Percentiles rank a stretch among this genome's conserved stretches.
Conservation (phyloP, 75 land plant genomes). For the Adiantum capillusveneris region DNA sequence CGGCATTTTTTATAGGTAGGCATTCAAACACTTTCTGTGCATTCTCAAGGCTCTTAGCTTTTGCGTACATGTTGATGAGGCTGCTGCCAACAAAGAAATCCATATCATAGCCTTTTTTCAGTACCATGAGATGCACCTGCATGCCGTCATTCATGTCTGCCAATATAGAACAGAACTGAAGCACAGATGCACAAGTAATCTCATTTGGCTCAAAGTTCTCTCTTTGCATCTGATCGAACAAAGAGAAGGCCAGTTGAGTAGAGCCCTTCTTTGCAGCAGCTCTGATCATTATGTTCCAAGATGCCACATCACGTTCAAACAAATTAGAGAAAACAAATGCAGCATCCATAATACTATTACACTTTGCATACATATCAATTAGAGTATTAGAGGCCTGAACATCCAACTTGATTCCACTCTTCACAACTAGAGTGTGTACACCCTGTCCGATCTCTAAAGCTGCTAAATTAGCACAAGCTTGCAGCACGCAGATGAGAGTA, state of each 20-base stretch:
- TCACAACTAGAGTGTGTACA: not conserved
- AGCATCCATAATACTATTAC: constrained; percentile 8
- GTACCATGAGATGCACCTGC: constrained; percentile 23
- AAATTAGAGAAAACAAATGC: constrained; percentile 18
- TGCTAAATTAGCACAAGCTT: constrained; percentile 6
- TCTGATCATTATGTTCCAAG: constrained; percentile 29
- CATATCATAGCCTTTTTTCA: constrained; percentile 22
- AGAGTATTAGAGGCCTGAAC: not conserved
- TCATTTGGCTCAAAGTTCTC: constrained; percentile 14
- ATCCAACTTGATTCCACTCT: not conserved
- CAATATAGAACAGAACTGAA: constrained; percentile 27
- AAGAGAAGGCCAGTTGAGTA: constrained; percentile 5
- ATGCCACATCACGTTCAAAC: constrained; percentile 12
- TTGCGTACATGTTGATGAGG: constrained; percentile 36
- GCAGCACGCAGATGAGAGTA: constrained; percentile 4
- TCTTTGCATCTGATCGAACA: constrained; percentile 15
- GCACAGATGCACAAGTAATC: constrained; percentile 20
- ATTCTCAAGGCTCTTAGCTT: constrained; percentile 17
- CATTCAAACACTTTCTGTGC: constrained; percentile 14
- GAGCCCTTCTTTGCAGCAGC: constrained; percentile 22
- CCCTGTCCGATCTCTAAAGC: not conserved
- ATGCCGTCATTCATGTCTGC: constrained; percentile 19
- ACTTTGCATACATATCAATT: constrained; percentile 2
- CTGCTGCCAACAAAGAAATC: constrained; percentile 30
- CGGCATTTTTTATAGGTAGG: constrained; percentile 19